These are phyloP conservation scores for Zygnema circumcarinatum DNA, from an alignment of 139 green algal genomes.

Conservation along the genomic window DNA sequence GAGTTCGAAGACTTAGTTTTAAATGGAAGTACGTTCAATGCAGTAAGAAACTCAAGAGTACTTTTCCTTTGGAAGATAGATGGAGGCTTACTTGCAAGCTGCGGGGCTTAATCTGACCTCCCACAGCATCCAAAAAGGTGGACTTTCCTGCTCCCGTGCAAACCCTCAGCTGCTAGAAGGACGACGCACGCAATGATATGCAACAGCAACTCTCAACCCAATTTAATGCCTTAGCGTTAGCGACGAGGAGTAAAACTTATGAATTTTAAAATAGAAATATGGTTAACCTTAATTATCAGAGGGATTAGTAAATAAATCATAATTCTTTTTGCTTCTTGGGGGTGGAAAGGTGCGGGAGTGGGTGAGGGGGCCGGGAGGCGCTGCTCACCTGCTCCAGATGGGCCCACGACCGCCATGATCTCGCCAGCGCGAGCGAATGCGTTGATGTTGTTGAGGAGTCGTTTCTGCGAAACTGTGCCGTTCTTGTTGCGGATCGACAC, in stretches of 20 bases:
- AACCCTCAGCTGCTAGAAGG: too few species aligned
- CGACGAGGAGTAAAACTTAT: too few species aligned
- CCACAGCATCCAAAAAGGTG: conserved; percentile 49
- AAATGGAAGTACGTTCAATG: neutral
- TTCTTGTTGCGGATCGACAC: conserved; percentile 22
- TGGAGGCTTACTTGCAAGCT: conserved; percentile 34
- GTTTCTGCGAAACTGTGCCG: conserved; percentile 42
- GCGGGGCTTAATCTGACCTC: conserved; percentile 51
- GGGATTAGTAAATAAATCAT: too few species aligned
- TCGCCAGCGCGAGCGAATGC: conserved; percentile 45
- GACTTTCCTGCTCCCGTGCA: conserved; percentile 65
- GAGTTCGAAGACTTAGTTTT: too few species aligned
- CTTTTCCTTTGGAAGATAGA: too few species aligned
- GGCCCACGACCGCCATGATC: conserved; percentile 60
- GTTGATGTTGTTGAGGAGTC: conserved; percentile 59
- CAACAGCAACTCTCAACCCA: too few species aligned
- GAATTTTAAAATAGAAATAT: too few species aligned
- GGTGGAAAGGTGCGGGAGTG: neutral
- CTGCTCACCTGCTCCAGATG: conserved; percentile 56
- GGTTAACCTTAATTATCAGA: too few species aligned
- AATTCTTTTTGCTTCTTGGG: too few species aligned
- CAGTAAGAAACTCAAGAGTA: neutral
- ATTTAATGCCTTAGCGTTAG: too few species aligned
- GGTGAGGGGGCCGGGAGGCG: neutral
- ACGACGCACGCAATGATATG: too few species aligned